Evolutionary conservation across 768 basidiomycete genomes (phyloP).

Genomic region (Porpolomopsis calyptriformis): DNA sequence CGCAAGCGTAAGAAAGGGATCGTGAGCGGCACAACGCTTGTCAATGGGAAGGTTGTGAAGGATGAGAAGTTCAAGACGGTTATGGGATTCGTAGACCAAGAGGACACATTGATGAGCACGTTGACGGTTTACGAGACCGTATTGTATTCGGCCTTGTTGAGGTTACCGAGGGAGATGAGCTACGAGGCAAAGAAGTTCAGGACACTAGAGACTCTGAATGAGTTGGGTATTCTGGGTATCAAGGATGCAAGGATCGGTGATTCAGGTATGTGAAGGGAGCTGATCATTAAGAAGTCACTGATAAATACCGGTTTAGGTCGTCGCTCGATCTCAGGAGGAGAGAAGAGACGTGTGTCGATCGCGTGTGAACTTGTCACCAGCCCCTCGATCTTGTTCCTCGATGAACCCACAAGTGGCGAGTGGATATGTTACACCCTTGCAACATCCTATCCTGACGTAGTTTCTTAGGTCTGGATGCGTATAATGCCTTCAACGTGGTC

Average conservation of each 20-base stretch:
- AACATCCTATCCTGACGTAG: not conserved
- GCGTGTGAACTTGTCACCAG: constrained; percentile 97
- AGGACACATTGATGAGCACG: constrained; percentile 94
- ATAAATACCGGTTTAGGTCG: constrained; percentile 40
- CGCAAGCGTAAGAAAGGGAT: constrained; percentile 76
- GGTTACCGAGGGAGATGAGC: constrained; percentile 92
- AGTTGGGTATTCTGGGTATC: constrained; percentile 86
- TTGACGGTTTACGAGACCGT: constrained; percentile 98
- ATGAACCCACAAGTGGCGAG: constrained; percentile 93
- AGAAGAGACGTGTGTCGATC: constrained; percentile 93
- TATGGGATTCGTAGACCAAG: constrained; percentile 95
- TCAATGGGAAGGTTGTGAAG: constrained; percentile 75
- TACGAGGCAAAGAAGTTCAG: constrained; percentile 89
- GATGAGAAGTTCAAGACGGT: constrained; percentile 74
- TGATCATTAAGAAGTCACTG: not conserved
- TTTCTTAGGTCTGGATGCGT: constrained; percentile 74
- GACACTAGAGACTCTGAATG: constrained; percentile 92
- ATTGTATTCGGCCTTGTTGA: constrained; percentile 80
- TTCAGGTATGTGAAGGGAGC: constrained; percentile 40
- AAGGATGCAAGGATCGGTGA: constrained; percentile 86
- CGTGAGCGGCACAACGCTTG: constrained; percentile 63
- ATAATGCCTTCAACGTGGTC: constrained; percentile 91
- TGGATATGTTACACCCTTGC: constrained; percentile 6
- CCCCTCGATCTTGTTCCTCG: constrained; percentile 90
- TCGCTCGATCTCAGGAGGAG: constrained; percentile 92